Base-by-base conservation (phyloP, 176 grass and related monocot species). In the Rhynchospora tenuis region DNA sequence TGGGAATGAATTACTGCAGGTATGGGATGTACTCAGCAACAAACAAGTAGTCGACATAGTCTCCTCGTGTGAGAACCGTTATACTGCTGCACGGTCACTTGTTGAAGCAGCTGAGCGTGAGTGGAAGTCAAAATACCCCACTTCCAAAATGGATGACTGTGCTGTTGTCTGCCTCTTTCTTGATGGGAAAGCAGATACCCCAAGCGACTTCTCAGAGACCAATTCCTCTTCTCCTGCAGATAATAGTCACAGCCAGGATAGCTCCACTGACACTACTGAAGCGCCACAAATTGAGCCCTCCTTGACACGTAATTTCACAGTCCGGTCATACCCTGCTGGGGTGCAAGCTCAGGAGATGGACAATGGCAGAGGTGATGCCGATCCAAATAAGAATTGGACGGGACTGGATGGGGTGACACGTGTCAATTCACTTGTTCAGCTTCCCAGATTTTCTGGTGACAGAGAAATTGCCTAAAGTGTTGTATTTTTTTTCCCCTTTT, bases 21-120 rank as follows among this genome's bases (percentile, higher is more conserved):
- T 99, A 3, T 99, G 97, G 97, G 97, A 99, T 89, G 97, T 96
- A 52, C 89, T 99, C 9, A 99, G 89, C 77, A 99, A 99, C 76
- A 89, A 99, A 89, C 89, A 99, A 62, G 97, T 86, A 11, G 89
- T 99, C 7, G 93, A 99, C 55, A 96, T 99, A 27, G 81, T 99
- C 52, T 84, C 93, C 1, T 90, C 97, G 0, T 90, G 89, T 73
- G 87, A 84, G 79, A 93, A 74, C 64, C 86, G 93, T 62, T 88
- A 86, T 52, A 86, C 86, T 47, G 93, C 91, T 0, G 97, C 93
- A 70, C 94, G 80, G 64, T 82, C 83, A 24, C 77, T 99, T 2
- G 86, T 99, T 6, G 93, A 99, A 85, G 91, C 89, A 47, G 97
- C 97, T 24, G 86, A 81, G 1, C 93, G 97, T 4, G 91, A 93